Base-by-base conservation (phyloP, 805 yeast species). In the Wickerhamiella alocasiicola region DNA sequence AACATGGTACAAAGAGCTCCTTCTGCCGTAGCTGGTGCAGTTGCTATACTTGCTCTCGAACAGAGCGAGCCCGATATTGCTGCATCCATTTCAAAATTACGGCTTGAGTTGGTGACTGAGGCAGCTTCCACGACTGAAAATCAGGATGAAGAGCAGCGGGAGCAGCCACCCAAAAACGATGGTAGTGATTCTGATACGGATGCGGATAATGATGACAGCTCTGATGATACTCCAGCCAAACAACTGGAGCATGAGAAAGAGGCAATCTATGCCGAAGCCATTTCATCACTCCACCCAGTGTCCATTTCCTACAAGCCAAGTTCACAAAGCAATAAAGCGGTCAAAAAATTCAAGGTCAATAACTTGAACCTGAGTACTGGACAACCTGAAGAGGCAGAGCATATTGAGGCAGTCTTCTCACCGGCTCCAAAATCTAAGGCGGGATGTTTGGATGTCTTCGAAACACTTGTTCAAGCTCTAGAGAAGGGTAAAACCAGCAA, bases 401-500 rank as follows among this genome's bases (percentile, higher is more conserved):
- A 39, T 12, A 25, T 36, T 6, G 29, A 19, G 9, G 11, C 27
- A 17, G 39, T 15, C 12, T 30, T 41, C 17, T 42, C 47, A 9
- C 23, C 21, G 4, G 25, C 20, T n/a, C 36, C 36, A 3, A 21
- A 21, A 13, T 9, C 12, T 9, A 29, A 19, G 12, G 27, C 28
- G 2, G 44, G 21, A 6, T 27, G 42, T 17, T 25, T 34, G 9
- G n/a, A 26, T 4, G 39, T 52, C 23, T 47, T 49, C 25, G 48
- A 44, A 16, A 20, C 40, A 5, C 47, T 52, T 2, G 36, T 49
- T 3, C 13, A 38, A 9, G 44, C 41, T 29, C 42, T 54, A 15
- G 46, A 49, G 17, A 30, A 38, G 2, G 20, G 37, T 19, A 39
- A 48, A 4, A 48, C 52, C 21, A 47, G 43, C 21, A 31, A 50